Conservation (phyloP, 2,329 filamentous ascomycete species). For the Fusarium paranaense region DNA sequence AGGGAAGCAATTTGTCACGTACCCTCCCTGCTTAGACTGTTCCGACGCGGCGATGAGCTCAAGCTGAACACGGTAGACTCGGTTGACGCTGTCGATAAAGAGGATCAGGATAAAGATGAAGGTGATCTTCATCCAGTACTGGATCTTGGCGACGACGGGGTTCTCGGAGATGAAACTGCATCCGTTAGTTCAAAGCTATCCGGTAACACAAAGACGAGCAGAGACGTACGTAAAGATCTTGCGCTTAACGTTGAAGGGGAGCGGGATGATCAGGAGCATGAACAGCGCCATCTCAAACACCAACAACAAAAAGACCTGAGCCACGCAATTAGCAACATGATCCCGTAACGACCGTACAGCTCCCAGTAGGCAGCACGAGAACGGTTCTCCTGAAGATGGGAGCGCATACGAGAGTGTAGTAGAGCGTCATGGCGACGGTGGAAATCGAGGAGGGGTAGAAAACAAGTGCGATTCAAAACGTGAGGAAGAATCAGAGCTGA, state of each 20-base stretch:
- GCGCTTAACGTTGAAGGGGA: conserved; percentile 87
- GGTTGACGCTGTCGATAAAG: conserved; percentile 95
- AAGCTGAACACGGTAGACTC: conserved; percentile 95
- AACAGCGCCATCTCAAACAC: conserved; percentile 87
- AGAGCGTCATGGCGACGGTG: conserved; percentile 65
- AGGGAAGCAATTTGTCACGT: conserved; percentile 47
- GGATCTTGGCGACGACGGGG: conserved; percentile 85
- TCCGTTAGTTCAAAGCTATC: conserved; percentile 11
- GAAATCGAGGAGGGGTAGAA: conserved; percentile 39
- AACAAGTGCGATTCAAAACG: conserved; percentile 14
- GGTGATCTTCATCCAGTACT: conserved; percentile 98
- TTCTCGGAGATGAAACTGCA: conserved; percentile 91
- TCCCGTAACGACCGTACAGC: not conserved
- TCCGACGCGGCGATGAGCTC: conserved; percentile 83
- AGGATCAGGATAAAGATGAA: conserved; percentile 99
- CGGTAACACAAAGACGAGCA: not conserved
- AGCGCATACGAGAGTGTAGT: conserved; percentile 64
- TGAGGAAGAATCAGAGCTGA: conserved; percentile 16
- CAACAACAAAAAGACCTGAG: conserved; percentile 83
- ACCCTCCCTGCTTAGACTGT: conserved; percentile 57
- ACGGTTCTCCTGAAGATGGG: not conserved
- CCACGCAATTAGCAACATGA: conserved; percentile 39
- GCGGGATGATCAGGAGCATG: conserved; percentile 83
- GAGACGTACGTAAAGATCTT: conserved; percentile 79
- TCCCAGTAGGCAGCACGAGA: not conserved